Evolutionary conservation across 352 stramenopile species (phyloP).

Genomic region (Pythium folliculosum): DNA sequence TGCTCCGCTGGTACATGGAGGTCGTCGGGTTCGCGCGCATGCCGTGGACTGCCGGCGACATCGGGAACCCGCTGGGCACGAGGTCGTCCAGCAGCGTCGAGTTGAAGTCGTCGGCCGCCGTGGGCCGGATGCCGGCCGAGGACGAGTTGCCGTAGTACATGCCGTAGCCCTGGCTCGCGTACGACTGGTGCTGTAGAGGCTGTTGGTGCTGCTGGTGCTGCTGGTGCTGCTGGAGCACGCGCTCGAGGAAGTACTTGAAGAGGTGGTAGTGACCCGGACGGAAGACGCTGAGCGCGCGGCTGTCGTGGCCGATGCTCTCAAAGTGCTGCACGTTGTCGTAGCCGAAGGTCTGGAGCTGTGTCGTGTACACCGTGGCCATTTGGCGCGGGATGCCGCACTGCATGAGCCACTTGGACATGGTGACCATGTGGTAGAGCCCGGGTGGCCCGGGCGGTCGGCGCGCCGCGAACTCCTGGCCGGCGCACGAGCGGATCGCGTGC

Average conservation of each 20-base stretch:
- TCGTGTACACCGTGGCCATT: constrained; percentile 54
- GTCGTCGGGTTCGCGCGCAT: constrained; percentile 18
- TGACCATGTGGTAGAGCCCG: constrained; percentile 38
- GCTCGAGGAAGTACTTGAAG: constrained; percentile 31
- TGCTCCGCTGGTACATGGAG: constrained; percentile 23
- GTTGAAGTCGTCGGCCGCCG: constrained; percentile 22
- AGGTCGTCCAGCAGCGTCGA: constrained; percentile 28
- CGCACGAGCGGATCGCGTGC: constrained; percentile 47
- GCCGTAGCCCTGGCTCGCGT: constrained; percentile 7
- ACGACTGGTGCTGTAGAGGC: no score
- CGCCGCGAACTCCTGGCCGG: constrained; percentile 45
- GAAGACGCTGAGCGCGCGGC: constrained; percentile 23
- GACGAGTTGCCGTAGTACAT: constrained; percentile 22
- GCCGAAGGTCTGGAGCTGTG: constrained; percentile 54
- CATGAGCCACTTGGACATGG: constrained; percentile 65
- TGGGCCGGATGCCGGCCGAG: neutral
- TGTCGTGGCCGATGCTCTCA: constrained; percentile 37
- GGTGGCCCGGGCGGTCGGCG: constrained; percentile 44
- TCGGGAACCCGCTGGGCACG: constrained; percentile 23
- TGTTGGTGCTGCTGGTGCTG: constrained; percentile 16
- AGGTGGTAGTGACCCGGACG: constrained; percentile 25
- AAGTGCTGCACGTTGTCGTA: constrained; percentile 63
- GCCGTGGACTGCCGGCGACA: no score
- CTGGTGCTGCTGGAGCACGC: constrained; percentile 23
- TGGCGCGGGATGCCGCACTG: constrained; percentile 51